These are phyloP conservation scores for Coemansia biformis DNA, from an alignment of 192 early-diverging fungal genomes.

Conservation along the genomic window DNA sequence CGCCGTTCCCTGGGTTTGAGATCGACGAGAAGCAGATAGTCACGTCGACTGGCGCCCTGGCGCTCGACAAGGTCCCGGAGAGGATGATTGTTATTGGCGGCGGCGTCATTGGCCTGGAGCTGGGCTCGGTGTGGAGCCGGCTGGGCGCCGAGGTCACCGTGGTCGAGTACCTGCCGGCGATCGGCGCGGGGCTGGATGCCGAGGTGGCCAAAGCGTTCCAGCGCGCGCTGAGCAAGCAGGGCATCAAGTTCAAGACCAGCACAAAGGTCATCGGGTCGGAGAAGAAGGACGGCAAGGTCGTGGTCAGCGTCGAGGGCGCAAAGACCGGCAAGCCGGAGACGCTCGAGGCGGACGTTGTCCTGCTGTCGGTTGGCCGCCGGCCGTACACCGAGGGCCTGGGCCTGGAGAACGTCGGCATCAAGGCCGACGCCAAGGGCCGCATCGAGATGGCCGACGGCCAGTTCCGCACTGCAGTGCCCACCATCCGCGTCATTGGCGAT, in stretches of 20 bases:
- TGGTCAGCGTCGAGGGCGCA: slow-evolving; percentile 86
- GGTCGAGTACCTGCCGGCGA: slow-evolving; percentile 87
- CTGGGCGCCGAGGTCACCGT: slow-evolving; percentile 92
- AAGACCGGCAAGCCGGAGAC: slow-evolving; percentile 75
- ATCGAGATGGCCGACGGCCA: slow-evolving; percentile 73
- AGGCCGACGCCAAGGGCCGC: slow-evolving; percentile 81
- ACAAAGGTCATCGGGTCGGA: slow-evolving; percentile 91
- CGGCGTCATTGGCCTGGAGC: slow-evolving; percentile 98
- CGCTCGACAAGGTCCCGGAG: slow-evolving; percentile 89
- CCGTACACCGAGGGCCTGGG: slow-evolving; percentile 91
- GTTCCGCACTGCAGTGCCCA: slow-evolving; percentile 74
- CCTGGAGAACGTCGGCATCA: slow-evolving; percentile 85
- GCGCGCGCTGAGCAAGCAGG: slow-evolving; percentile 87
- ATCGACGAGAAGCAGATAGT: slow-evolving; percentile 95
- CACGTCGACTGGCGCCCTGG: slow-evolving; percentile 96
- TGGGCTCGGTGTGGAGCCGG: slow-evolving; percentile 97
- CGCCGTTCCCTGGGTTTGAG: slow-evolving; percentile 89
- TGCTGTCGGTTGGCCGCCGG: slow-evolving; percentile 91
- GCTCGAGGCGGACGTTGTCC: slow-evolving; percentile 82
- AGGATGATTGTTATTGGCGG: slow-evolving; percentile 99
- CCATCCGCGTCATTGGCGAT: slow-evolving; percentile 95
- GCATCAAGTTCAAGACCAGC: slow-evolving; percentile 95
- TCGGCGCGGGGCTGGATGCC: slow-evolving; percentile 96
- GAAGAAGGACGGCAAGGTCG: slow-evolving; percentile 80
- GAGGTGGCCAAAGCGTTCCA: slow-evolving; percentile 93